phyloP scores from a whole-genome alignment of 2,329 filamentous ascomycete genomes.

The Colletotrichum melonis region DNA sequence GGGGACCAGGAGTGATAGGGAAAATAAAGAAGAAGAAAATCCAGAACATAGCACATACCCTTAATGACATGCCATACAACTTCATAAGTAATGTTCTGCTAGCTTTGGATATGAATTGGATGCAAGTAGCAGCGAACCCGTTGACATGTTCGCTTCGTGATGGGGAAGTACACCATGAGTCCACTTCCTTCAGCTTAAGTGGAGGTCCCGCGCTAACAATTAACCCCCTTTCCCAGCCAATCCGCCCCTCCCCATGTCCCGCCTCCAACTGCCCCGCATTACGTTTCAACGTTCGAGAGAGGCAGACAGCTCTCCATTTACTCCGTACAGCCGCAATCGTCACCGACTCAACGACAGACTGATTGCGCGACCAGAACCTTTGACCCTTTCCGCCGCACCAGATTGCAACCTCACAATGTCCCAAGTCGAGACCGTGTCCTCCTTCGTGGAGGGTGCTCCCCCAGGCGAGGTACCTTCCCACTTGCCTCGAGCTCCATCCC shows the following conservation, averaged over 20 bases:
- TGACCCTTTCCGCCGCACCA: background rate
- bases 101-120: background rate
- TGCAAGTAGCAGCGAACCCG: background rate
- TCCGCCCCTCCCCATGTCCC: slow-evolving; percentile 14
- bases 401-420: slow-evolving; percentile 43
- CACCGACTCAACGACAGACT: background rate
- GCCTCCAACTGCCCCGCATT: slow-evolving; percentile 35
- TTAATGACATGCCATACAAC: background rate
- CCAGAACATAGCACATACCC: slow-evolving; percentile 22
- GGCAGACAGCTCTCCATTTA: slow-evolving; percentile 1
- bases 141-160: background rate
- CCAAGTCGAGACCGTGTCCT: slow-evolving; percentile 73
- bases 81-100: no score
- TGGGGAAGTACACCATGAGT: background rate
- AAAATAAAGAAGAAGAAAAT: background rate
- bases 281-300: slow-evolving; percentile 31
- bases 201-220: slow-evolving; percentile 32
- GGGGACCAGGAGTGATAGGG: background rate
- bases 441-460: slow-evolving; percentile 93
- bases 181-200: background rate
- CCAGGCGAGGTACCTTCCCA: slow-evolving; percentile 85
- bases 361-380: background rate
- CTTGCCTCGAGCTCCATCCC: background rate
- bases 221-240: slow-evolving; percentile 29
- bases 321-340: slow-evolving; percentile 12